These are phyloP conservation scores for Linnemannia zychae DNA, from an alignment of 192 early-diverging fungal genomes.

Conservation along the genomic window DNA sequence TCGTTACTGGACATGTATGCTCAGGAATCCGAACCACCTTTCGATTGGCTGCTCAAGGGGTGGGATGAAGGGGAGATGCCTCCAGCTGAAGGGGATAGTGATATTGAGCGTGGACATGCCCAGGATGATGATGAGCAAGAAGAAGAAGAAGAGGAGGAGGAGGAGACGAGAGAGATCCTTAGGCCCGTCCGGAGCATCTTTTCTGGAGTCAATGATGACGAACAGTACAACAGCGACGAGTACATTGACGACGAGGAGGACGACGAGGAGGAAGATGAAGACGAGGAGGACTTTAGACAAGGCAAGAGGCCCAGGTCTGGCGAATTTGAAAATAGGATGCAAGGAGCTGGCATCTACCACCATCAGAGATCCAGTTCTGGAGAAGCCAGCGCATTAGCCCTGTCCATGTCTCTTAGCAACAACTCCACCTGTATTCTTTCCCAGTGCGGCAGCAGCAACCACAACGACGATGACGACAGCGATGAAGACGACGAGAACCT, in stretches of 20 bases:
- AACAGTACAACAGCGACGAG: conserved; percentile 17
- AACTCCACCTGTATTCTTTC: not conserved
- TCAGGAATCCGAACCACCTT: not conserved
- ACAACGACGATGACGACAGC: not conserved
- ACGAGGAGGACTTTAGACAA: not conserved
- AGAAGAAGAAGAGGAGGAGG: conserved; percentile 27
- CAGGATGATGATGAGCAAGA: conserved; percentile 1
- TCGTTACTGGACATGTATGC: not conserved
- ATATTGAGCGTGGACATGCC: not conserved
- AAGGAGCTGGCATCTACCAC: not conserved
- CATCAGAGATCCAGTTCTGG: not conserved
- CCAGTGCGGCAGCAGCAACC: not conserved
- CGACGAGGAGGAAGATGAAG: not conserved
- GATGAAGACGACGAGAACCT: not conserved
- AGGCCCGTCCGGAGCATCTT: not conserved
- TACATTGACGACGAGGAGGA: conserved; percentile 3
- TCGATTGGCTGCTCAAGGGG: not conserved
- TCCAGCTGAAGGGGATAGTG: not conserved
- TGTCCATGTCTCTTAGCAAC: not conserved
- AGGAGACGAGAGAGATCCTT: not conserved
- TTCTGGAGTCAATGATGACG: not conserved
- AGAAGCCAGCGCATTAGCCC: not conserved
- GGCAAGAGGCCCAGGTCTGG: not conserved
- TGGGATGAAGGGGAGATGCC: conserved; percentile 4
- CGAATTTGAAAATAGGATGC: not conserved